Conservation (phyloP, 1,284 basidiomycete genomes). For the Ceratobasidium sp. region DNA sequence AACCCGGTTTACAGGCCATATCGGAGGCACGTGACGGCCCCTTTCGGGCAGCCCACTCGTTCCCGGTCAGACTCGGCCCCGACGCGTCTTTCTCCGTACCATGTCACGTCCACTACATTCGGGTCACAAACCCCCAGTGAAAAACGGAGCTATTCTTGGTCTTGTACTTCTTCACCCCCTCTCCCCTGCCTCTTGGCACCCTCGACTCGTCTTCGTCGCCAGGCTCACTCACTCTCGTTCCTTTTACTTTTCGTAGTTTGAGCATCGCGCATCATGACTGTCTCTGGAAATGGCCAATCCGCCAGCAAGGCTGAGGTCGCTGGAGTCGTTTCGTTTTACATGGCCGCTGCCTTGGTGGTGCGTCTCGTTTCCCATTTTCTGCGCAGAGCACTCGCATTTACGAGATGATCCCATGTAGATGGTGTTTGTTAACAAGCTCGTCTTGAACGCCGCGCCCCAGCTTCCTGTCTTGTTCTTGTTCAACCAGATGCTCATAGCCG, state of each 20-base stretch:
- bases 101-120: too few species aligned
- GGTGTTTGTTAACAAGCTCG: constrained; percentile 67
- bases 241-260: not conserved
- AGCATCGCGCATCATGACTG: constrained; percentile 9
- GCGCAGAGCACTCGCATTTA: constrained; percentile 11
- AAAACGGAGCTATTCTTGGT: not conserved
- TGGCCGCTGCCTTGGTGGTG: constrained; percentile 76
- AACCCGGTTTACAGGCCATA: not conserved
- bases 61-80: too few species aligned
- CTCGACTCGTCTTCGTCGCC: not conserved
- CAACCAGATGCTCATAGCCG: constrained; percentile 73
- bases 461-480: constrained; percentile 76
- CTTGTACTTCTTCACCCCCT: not conserved
- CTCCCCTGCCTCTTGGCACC: not conserved
- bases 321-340: constrained; percentile 79
- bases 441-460: constrained; percentile 71
- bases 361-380: constrained; percentile 52
- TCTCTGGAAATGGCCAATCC: constrained; percentile 7
- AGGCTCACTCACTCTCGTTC: not conserved
- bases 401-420: constrained; percentile 13
- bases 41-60: too few species aligned
- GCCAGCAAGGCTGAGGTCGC: constrained; percentile 61
- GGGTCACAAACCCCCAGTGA: not conserved
- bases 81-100: too few species aligned
- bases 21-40: not conserved